Conservation (phyloP, 2,329 filamentous ascomycete species). For the Neofusicoccum umdonicola region DNA sequence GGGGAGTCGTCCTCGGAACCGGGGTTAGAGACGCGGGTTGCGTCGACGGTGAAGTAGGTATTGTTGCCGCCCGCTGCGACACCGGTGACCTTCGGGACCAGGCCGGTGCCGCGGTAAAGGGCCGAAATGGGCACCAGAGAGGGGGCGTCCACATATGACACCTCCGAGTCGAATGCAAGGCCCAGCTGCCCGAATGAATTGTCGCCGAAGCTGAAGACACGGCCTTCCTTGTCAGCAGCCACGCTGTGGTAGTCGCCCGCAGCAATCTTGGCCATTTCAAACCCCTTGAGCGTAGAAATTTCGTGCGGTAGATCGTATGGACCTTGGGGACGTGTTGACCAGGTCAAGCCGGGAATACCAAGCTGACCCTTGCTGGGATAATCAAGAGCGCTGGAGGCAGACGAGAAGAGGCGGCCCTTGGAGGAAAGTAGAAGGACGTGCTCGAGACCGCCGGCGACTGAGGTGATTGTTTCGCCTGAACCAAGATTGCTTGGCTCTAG, state of each 20-base stretch:
- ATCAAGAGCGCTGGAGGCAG: constrained; percentile 73
- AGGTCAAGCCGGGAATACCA: constrained; percentile 78
- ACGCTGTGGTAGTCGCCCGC: constrained; percentile 85
- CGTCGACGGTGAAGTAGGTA: constrained; percentile 84
- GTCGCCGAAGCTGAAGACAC: constrained; percentile 84
- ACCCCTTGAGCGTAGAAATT: constrained; percentile 67
- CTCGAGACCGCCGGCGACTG: constrained; percentile 76
- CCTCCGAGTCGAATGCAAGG: constrained; percentile 65
- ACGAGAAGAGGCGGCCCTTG: constrained; percentile 80
- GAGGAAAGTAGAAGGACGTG: constrained; percentile 84
- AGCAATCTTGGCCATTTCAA: constrained; percentile 71
- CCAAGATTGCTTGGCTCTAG: constrained; percentile 64
- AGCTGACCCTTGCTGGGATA: constrained; percentile 85
- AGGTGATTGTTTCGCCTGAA: constrained; percentile 70
- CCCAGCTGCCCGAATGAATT: constrained; percentile 90
- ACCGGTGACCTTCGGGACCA: constrained; percentile 66
- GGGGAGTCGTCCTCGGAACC: constrained; percentile 28
- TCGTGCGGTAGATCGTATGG: constrained; percentile 82
- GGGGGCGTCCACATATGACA: constrained; percentile 66
- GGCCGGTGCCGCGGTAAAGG: constrained; percentile 67
- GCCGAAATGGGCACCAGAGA: constrained; percentile 66
- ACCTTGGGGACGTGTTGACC: constrained; percentile 72
- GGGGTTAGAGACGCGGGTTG: constrained; percentile 56
- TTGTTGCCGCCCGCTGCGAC: constrained; percentile 84
- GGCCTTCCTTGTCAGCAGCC: constrained; percentile 71